Evolutionary conservation across 208 protist genomes (phyloP).

Genomic region (Angomonas deanei): DNA sequence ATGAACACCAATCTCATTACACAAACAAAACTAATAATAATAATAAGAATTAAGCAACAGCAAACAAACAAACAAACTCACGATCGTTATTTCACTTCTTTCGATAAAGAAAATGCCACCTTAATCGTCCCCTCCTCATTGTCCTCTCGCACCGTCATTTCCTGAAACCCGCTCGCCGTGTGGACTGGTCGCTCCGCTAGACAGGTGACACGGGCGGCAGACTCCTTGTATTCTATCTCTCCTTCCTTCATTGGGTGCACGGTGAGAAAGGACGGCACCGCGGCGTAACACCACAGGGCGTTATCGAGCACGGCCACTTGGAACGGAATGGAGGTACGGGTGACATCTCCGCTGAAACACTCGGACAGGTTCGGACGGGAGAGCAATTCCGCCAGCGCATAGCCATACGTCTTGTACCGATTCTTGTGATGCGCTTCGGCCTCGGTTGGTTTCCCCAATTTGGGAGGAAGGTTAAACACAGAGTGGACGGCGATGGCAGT

Average conservation of each 20-base stretch:
- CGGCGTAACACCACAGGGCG: neutral
- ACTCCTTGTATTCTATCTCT: conserved; percentile 16
- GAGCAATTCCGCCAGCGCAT: neutral
- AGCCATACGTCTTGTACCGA: neutral
- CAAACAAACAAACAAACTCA: neutral
- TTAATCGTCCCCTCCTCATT: conserved; percentile 34
- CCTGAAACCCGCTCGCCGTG: conserved; percentile 68
- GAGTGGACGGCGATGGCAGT: conserved; percentile 46
- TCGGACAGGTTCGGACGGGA: conserved; percentile 9
- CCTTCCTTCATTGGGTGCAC: neutral
- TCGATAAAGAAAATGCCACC: conserved; percentile 43
- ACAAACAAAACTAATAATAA: neutral
- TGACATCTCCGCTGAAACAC: neutral
- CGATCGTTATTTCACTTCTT: conserved; percentile 51
- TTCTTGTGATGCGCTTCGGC: neutral
- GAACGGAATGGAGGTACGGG: neutral
- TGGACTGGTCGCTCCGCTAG: conserved; percentile 69
- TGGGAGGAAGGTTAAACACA: conserved; percentile 25
- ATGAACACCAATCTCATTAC: neutral
- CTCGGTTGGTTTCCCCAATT: neutral
- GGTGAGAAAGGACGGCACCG: conserved; percentile 2
- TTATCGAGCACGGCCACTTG: neutral
- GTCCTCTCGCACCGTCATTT: conserved; percentile 49
- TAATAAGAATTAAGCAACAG: neutral
- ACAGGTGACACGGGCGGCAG: conserved; percentile 56